These are phyloP conservation scores for Candida bentonensis DNA, from an alignment of 805 yeast species.

Conservation along the genomic window DNA sequence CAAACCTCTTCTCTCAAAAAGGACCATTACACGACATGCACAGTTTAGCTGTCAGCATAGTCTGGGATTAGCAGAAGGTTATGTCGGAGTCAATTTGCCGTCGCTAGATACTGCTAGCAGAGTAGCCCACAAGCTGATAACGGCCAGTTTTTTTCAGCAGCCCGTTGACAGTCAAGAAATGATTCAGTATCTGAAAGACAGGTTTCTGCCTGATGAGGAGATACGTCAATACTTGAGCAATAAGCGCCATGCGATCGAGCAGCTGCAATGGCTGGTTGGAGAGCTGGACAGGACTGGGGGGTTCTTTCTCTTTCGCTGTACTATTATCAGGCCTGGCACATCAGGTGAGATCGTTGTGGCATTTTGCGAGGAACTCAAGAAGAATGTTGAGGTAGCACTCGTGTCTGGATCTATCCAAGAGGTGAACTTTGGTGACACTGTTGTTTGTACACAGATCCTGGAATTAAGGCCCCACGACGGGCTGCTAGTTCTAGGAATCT, in stretches of 20 bases:
- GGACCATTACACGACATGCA: not conserved
- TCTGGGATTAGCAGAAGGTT: not conserved
- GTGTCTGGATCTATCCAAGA: constrained; percentile 13
- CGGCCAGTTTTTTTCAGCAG: too few species aligned
- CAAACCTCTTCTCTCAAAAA: not conserved
- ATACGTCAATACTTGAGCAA: too few species aligned
- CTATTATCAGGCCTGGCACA: constrained; percentile 25
- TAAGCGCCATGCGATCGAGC: not conserved
- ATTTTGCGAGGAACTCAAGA: constrained; percentile 33
- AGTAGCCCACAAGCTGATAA: too few species aligned
- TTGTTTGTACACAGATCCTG: constrained; percentile 32
- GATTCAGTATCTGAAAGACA: too few species aligned
- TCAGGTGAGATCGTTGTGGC: constrained; percentile 25
- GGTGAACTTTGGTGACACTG: constrained; percentile 29
- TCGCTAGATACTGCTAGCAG: too few species aligned
- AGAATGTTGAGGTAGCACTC: constrained; percentile 31
- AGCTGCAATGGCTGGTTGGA: not conserved
- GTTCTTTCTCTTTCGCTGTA: constrained; percentile 27
- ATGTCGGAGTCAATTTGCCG: not conserved
- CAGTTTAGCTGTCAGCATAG: not conserved
- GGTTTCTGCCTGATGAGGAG: too few species aligned
- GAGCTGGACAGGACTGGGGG: not conserved
- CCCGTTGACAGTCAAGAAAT: too few species aligned
- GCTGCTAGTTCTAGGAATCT: constrained; percentile 25
- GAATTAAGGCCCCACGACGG: constrained; percentile 30